Evolutionary conservation across 2,329 filamentous ascomycete species (phyloP).

Genomic region (Elsinoe necatrix): DNA sequence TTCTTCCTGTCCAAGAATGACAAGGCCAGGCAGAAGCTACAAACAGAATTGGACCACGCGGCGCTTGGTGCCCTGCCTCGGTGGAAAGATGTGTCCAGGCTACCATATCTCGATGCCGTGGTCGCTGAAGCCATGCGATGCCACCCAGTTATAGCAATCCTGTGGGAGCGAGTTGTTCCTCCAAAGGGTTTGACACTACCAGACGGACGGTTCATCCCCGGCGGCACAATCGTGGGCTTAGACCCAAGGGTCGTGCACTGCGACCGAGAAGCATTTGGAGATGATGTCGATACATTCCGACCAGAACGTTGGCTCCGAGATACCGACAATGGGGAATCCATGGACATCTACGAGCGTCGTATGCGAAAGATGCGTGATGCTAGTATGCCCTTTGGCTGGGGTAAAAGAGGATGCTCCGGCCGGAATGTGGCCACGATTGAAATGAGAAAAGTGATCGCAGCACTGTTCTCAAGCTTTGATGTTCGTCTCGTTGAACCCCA

Average conservation of each 20-base stretch:
- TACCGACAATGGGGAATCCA: neutral
- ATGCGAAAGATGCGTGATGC: neutral
- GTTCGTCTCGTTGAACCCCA: neutral
- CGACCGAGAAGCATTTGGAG: conserved; percentile 57
- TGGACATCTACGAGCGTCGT: neutral
- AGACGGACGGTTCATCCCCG: conserved; percentile 19
- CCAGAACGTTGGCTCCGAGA: conserved; percentile 57
- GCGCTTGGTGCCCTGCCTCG: neutral
- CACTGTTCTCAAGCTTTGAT: neutral
- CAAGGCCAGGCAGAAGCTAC: conserved; percentile 12
- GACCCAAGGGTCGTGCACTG: conserved; percentile 53
- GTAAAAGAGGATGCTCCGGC: neutral
- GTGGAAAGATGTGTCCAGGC: conserved; percentile 10
- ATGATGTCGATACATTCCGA: conserved; percentile 54
- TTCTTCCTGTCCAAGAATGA: conserved; percentile 25
- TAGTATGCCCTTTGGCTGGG: conserved; percentile 3
- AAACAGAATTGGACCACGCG: conserved; percentile 14
- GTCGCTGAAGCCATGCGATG: conserved; percentile 45
- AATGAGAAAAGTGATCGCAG: neutral
- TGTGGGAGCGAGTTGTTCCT: conserved; percentile 45
- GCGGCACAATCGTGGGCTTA: conserved; percentile 17
- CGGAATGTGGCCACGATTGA: neutral
- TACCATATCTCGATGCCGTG: conserved; percentile 24
- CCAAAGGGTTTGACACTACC: conserved; percentile 6
- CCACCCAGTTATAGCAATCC: conserved; percentile 41